Base-by-base conservation (phyloP, 768 basidiomycete genomes). In the Suillus placidus region DNA sequence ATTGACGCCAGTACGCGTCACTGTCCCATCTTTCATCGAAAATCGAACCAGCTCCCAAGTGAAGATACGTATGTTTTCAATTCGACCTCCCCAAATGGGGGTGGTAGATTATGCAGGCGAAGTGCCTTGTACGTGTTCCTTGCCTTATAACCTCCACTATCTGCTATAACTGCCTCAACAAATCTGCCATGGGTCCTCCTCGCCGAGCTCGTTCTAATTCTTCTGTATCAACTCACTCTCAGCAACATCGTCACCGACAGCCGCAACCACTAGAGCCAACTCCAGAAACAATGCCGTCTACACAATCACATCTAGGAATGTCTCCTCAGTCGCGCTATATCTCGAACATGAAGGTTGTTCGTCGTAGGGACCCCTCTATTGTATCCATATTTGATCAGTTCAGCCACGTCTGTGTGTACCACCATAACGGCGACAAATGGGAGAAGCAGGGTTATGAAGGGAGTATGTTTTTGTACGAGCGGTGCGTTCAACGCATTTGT, bases 391-490 rank as follows among this genome's bases (percentile, higher is more conserved):
- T 93, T 70, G 93, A 95, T 79, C 91, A 93, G 71, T 93, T 94
- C 82, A 91, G 89, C 71, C 91, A 94, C 79, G 92, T 93, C 63
- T 92, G 92, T 79, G 81, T 93, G 62, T 93, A 93, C 71, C 88
- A 90, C 73, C 84, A 88, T 73, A 88, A 91, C 69, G 90, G 83
- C 8, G 78, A 84, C 71, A 88, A 87, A 72, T 95, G 93, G 93
- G 87, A 88, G 76, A 93, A 93, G 76, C 86, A 90, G 66, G 92
- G 92, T 49, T 91, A 78, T 73, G 93, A 95, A 75, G 93, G 93
- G 23, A 90, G 86, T 78, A 92, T 94, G 88, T 94, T 95, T 78
- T 80, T 95, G 69, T 93, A 91, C 71, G 92, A 94, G 80, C 83
- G 92, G 92, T 93, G 70, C 69, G 86, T 81, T 38, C 35, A 43